phyloP scores from a whole-genome alignment of 129 eudicot species.

The Calendula officinalis region DNA sequence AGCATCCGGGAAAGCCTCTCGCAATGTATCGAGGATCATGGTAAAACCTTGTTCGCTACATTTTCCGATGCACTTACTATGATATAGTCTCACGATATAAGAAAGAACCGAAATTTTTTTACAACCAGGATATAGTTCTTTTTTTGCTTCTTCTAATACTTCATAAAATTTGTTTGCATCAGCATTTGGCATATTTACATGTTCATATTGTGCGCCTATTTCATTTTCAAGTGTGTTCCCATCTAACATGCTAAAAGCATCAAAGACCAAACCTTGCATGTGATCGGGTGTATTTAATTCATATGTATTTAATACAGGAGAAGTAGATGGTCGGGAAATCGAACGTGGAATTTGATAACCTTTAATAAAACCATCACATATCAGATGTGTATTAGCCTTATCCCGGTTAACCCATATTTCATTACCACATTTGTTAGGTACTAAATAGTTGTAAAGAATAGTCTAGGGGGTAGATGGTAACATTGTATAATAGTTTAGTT shows the following conservation, averaged over 20 bases:
- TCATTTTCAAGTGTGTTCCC: background rate
- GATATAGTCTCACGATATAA: conserved; percentile 8
- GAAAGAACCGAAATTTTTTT: conserved; percentile 9
- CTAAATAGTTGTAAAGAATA: too few relatives aligned
- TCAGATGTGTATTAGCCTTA: background rate
- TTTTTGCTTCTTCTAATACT: conserved; percentile 17
- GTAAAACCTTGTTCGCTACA: background rate
- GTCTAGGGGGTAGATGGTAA: too few relatives aligned
- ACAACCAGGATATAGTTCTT: conserved; percentile 34
- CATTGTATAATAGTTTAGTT: too few relatives aligned
- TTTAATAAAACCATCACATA: conserved; percentile 5
- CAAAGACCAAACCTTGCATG: conserved; percentile 14
- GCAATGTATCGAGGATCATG: background rate
- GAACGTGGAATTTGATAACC: background rate
- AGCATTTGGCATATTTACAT: background rate
- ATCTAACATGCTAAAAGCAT: background rate
- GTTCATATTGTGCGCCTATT: background rate
- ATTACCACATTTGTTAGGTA: too few relatives aligned
- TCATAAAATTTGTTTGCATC: conserved; percentile 9
- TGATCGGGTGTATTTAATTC: background rate
- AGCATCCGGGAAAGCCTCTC: background rate
- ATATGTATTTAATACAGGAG: background rate
- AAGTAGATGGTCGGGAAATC: background rate
- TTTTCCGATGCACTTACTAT: conserved; percentile 2
- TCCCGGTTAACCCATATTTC: background rate